phyloP scores from a whole-genome alignment of 352 stramenopile species.

The Albugo laibachii region DNA sequence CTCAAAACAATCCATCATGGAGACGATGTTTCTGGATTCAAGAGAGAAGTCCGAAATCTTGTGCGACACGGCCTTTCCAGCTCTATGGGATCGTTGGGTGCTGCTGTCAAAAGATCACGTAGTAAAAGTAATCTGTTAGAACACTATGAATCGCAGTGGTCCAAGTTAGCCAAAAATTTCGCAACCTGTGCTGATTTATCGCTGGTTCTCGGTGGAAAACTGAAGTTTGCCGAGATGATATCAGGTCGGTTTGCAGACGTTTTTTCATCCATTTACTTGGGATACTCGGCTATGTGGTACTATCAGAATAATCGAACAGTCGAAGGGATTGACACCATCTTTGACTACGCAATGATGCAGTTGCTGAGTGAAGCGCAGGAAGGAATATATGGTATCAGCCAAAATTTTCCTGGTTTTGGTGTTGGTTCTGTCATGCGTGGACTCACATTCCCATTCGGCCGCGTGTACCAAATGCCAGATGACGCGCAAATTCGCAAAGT shows the following conservation, averaged over 20 bases:
- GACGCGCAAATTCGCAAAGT: constrained; percentile 75
- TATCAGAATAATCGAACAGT: constrained; percentile 89
- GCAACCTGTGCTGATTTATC: constrained; percentile 89
- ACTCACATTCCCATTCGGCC: constrained; percentile 90
- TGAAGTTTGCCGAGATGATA: constrained; percentile 98
- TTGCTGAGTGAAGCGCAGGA: constrained; percentile 91
- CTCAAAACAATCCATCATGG: constrained; percentile 92
- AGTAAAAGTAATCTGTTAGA: constrained; percentile 84
- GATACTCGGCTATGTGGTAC: constrained; percentile 94
- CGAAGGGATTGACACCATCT: constrained; percentile 88
- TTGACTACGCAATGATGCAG: constrained; percentile 93
- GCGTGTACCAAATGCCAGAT: constrained; percentile 78
- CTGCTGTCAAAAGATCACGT: constrained; percentile 80
- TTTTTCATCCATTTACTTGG: constrained; percentile 93
- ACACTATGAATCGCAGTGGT: constrained; percentile 95
- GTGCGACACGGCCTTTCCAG: constrained; percentile 87
- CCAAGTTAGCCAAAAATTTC: constrained; percentile 94
- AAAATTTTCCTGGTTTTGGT: constrained; percentile 91
- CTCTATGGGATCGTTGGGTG: constrained; percentile 74
- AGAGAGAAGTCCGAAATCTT: constrained; percentile 88
- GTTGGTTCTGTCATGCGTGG: constrained; percentile 87
- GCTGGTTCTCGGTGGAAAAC: constrained; percentile 90
- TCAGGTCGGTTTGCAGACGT: constrained; percentile 93
- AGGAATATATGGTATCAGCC: constrained; percentile 85
- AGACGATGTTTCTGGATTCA: constrained; percentile 86